Percentiles rank a stretch among this genome's conserved stretches.
Evolutionary conservation across 345 rosid genomes (phyloP).

Genomic region (Salix udensis): DNA sequence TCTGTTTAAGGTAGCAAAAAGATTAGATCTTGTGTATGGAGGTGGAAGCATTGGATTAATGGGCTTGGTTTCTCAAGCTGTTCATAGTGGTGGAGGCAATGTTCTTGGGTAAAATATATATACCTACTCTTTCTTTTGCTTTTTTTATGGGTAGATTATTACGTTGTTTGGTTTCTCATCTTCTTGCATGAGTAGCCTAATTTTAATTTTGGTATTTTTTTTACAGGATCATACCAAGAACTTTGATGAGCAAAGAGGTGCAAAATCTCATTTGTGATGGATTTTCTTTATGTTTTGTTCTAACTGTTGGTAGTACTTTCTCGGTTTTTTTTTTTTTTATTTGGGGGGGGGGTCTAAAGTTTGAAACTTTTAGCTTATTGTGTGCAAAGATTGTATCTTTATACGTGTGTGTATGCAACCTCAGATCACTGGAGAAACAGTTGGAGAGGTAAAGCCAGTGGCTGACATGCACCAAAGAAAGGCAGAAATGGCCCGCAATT

Average conservation of each 20-base stretch:
- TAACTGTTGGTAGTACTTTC: background rate
- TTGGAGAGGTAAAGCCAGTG: slow-evolving; percentile 81
- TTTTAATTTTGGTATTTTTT: background rate
- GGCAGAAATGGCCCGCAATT: slow-evolving; percentile 93
- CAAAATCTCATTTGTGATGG: background rate
- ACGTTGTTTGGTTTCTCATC: background rate
- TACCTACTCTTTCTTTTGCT: background rate
- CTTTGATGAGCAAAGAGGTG: slow-evolving; percentile 53
- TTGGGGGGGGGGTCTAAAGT: background rate
- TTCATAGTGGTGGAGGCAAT: slow-evolving; percentile 72
- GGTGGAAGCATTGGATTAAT: slow-evolving; percentile 94
- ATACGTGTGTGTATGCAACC: background rate
- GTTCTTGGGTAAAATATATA: slow-evolving; percentile 67
- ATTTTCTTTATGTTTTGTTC: background rate
- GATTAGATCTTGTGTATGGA: slow-evolving; percentile 84
- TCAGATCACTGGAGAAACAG: slow-evolving; percentile 76
- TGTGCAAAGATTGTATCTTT: background rate
- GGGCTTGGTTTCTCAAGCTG: slow-evolving; percentile 89
- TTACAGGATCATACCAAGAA: slow-evolving; percentile 50
- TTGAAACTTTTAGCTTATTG: background rate
- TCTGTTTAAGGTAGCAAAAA: slow-evolving; percentile 48
- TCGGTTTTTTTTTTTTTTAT: background rate
- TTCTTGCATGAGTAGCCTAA: background rate
- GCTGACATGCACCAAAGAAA: slow-evolving; percentile 97
- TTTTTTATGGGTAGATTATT: background rate